These are phyloP conservation scores for Tricholoma saponaceum DNA, from an alignment of 768 basidiomycete genomes.

Conservation along the genomic window DNA sequence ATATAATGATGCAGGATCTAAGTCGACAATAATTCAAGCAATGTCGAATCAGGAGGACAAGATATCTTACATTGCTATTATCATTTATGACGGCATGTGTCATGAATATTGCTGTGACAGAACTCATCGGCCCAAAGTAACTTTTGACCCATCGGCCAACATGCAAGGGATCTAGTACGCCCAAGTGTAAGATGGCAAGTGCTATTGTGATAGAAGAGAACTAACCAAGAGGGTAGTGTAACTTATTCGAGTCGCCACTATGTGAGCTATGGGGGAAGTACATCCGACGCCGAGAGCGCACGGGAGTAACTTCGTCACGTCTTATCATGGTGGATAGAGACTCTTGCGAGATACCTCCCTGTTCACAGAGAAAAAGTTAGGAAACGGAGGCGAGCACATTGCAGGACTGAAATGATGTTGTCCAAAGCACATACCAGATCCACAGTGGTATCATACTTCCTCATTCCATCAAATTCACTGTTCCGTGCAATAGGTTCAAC, in stretches of 20 bases:
- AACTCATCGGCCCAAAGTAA: slow-evolving; percentile 52
- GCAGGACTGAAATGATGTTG: background rate
- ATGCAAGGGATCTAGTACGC: slow-evolving; percentile 43
- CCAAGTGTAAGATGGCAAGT: background rate
- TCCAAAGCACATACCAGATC: slow-evolving; percentile 12
- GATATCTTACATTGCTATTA: slow-evolving; percentile 38
- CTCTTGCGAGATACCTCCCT: slow-evolving; percentile 75
- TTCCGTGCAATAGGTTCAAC: background rate
- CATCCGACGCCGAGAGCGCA: slow-evolving; percentile 53
- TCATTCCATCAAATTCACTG: background rate
- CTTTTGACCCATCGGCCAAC: slow-evolving; percentile 60
- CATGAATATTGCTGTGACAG: slow-evolving; percentile 63
- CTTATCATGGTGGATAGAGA: slow-evolving; percentile 70
- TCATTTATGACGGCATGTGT: slow-evolving; percentile 72
- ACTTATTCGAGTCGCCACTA: slow-evolving; percentile 42
- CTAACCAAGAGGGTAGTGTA: slow-evolving; percentile 59
- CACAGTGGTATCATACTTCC: background rate
- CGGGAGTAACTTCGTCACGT: slow-evolving; percentile 62
- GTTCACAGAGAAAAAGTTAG: slow-evolving; percentile 3
- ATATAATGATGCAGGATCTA: slow-evolving; percentile 48
- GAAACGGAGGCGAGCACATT: background rate
- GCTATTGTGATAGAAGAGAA: background rate
- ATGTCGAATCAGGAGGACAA: background rate
- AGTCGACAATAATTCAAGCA: background rate
- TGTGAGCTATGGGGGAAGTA: slow-evolving; percentile 39